Percentiles rank a stretch among this genome's conserved stretches.
Conservation (phyloP, 805 yeast species). For the Wickerhamiella galacta region DNA sequence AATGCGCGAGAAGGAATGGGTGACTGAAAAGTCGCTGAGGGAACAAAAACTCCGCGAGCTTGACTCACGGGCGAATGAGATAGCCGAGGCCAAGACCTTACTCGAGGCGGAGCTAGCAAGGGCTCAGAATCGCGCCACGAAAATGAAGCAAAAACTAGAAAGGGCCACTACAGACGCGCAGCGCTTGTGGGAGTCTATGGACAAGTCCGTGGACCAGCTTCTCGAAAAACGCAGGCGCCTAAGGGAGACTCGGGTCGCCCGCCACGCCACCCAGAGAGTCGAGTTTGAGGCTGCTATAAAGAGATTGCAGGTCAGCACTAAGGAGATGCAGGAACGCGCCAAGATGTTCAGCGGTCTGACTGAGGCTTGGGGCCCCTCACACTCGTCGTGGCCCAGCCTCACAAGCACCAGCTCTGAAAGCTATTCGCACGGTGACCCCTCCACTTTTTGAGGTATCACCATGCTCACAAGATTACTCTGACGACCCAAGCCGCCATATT, state of each 20-base stretch:
- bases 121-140: neutral
- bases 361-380: constrained; percentile 2
- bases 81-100: neutral
- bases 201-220: neutral
- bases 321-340: constrained; percentile 6
- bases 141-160: neutral
- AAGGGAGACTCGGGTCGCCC: constrained; percentile 1
- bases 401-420: no score
- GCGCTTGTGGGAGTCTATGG: neutral
- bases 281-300: constrained; percentile 7
- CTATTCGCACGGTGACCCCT: no score
- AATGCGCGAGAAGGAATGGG: constrained; percentile 2
- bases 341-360: constrained; percentile 3
- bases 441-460: no score
- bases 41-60: neutral
- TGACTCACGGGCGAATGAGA: neutral
- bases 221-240: constrained; percentile 1
- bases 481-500: no score
- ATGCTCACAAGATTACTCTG: no score
- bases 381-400: no score
- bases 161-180: neutral
- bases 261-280: constrained; percentile 4
- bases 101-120: constrained; percentile 2
- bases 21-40: neutral
- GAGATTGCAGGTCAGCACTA: constrained; percentile 6